Evolutionary conservation across 2,329 filamentous ascomycete genomes (phyloP).

Genomic region (Aspergillus phoenicis): DNA sequence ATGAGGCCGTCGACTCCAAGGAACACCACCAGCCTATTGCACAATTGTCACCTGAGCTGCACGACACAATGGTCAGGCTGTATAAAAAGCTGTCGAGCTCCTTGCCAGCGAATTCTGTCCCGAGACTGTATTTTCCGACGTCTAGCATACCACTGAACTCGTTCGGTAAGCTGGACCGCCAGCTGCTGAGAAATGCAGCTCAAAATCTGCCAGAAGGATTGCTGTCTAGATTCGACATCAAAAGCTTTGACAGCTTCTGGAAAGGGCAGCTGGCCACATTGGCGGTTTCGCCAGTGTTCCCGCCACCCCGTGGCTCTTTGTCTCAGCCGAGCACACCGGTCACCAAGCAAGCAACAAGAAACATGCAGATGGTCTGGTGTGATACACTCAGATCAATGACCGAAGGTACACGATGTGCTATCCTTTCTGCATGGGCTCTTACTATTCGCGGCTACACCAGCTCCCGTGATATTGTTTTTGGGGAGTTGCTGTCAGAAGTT

Average conservation of each 20-base stretch:
- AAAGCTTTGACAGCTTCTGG: slow-evolving; percentile 27
- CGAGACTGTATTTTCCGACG: slow-evolving; percentile 38
- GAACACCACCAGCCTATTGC: slow-evolving; percentile 14
- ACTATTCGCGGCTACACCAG: slow-evolving; percentile 41
- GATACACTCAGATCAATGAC: slow-evolving; percentile 17
- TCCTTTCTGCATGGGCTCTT: slow-evolving; percentile 47
- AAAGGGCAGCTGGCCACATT: slow-evolving; percentile 15
- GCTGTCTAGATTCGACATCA: slow-evolving; percentile 24
- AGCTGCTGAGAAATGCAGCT: slow-evolving; percentile 20
- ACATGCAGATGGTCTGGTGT: slow-evolving; percentile 8
- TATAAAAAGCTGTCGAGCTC: slow-evolving; percentile 26
- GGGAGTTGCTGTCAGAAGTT: slow-evolving; percentile 46
- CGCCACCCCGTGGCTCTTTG: slow-evolving; percentile 13
- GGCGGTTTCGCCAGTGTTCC: slow-evolving; percentile 4
- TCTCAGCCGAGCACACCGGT: slow-evolving; percentile 14
- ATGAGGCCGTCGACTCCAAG: not conserved
- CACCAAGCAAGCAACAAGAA: slow-evolving; percentile 11
- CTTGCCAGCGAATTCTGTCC: slow-evolving; percentile 39
- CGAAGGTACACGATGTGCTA: slow-evolving; percentile 27
- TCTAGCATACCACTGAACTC: slow-evolving; percentile 34
- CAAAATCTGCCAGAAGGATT: slow-evolving; percentile 13
- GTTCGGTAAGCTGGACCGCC: slow-evolving; percentile 38
- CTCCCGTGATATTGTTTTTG: slow-evolving; percentile 47
- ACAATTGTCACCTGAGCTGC: slow-evolving; percentile 18
- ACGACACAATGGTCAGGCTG: slow-evolving; percentile 17